Evolutionary conservation across 148 eudicot genomes (phyloP), one percentile per base, ranked within the genome.

Genomic region (Silene uniflora): DNA sequence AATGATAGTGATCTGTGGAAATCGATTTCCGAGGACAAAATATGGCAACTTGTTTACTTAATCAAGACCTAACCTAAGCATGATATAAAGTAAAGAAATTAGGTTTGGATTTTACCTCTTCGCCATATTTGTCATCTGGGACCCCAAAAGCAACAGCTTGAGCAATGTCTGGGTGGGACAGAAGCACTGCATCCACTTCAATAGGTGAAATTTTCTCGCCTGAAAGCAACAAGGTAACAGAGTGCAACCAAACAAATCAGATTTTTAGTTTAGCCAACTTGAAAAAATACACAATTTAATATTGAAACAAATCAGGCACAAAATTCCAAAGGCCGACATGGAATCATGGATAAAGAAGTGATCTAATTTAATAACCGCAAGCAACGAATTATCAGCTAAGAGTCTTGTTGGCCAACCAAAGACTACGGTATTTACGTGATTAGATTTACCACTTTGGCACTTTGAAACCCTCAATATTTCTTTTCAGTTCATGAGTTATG

Each of bases 191-290:
- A 66, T 95, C 98, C 79, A 95, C 98, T 84, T 95, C 98, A 68
- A 95, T 90, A 49, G 98, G 98, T 71, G 98, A 95, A 44, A 95
- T 95, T 83, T 95, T 95, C 79, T 95, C 98, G 18, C 98, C 98
- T 95, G 92, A 39, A 85, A 75, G 62, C 32, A 49, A 74, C 52
- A 25, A 75, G 29, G 21, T 29, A 47, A 35, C 21, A 55, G 19
- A 71, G 62, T 52, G 24, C 65, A 27, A 74, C 64, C 62, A 7
- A 77, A 75, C 58, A 61, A 23, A 44, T 77, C 52, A 81, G 80
- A 14, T 62, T 24, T 68, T 74, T 46, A 22, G 19, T 56, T 29
- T 44, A 73, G n/a, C 55, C 52, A 66, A 65, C 73, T 76, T 65
- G 54, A 52, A 27, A 35, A n/a, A 56, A 68, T 62, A 35, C 18